Evolutionary conservation across 129 eudicot species (phyloP).

Genomic region (Rutidosis leptorrhynchoides): DNA sequence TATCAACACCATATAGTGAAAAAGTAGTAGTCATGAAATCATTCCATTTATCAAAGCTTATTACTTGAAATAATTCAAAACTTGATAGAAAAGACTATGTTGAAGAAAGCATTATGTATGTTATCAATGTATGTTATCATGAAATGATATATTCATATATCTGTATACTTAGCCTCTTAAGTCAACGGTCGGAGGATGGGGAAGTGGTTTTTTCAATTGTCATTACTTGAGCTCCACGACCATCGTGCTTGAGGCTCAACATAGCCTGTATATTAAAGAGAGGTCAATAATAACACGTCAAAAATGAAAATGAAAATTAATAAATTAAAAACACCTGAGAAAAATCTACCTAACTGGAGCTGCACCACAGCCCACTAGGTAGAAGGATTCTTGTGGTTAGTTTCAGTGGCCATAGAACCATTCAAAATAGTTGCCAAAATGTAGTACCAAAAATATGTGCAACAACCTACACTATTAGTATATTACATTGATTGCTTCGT

Average conservation of each 20-base stretch:
- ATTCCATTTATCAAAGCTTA: not conserved
- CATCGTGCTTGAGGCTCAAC: slow-evolving; percentile 88
- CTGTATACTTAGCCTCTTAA: slow-evolving; percentile 85
- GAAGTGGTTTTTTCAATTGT: slow-evolving; percentile 75
- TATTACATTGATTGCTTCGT: not conserved
- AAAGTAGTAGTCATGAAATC: too few relatives aligned
- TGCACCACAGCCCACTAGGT: slow-evolving; percentile 93
- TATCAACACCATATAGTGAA: not conserved
- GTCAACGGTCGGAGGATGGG: slow-evolving; percentile 83
- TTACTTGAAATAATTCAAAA: not conserved
- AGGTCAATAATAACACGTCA: not conserved
- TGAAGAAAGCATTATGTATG: not conserved
- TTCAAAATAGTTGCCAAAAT: slow-evolving; percentile 82
- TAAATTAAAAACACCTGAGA: not conserved
- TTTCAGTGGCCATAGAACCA: slow-evolving; percentile 88
- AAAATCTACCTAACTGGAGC: slow-evolving; percentile 78
- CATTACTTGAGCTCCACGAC: slow-evolving; percentile 70
- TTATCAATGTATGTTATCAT: too few relatives aligned
- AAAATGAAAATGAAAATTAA: not conserved
- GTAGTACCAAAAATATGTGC: slow-evolving; percentile 83
- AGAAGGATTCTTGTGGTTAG: slow-evolving; percentile 72
- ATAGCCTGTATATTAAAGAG: slow-evolving; percentile 50
- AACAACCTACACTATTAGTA: slow-evolving; percentile 67
- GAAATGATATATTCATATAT: slow-evolving; percentile 62
- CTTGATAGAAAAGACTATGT: not conserved